Percentiles rank a stretch among this genome's conserved stretches.
phyloP scores from a whole-genome alignment of 306 rosid genomes.

The Cotoneaster glaucophyllus region DNA sequence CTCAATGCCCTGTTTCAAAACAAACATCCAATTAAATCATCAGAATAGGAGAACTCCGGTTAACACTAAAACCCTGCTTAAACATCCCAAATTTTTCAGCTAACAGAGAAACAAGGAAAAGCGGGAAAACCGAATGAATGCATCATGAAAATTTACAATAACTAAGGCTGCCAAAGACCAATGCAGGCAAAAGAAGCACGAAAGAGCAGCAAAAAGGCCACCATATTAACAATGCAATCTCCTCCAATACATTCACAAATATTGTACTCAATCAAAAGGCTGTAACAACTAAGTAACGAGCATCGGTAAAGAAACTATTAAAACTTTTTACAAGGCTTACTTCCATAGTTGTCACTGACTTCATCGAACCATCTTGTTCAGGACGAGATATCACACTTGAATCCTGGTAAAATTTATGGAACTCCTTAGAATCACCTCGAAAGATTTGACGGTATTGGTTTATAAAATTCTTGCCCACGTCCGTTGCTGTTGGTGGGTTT shows the following conservation, averaged over 20 bases:
- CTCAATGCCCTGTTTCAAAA: slow-evolving; percentile 48
- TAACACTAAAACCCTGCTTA: neutral
- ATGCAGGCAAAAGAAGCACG: neutral
- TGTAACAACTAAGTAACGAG: neutral
- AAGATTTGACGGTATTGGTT: slow-evolving; percentile 42
- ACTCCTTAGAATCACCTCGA: slow-evolving; percentile 23
- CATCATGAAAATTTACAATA: neutral
- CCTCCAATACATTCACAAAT: neutral
- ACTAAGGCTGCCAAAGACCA: neutral
- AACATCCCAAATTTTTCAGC: neutral
- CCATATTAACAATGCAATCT: neutral
- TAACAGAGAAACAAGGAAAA: neutral
- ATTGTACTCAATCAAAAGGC: neutral
- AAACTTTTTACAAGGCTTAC: slow-evolving; percentile 26
- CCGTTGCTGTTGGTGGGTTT: slow-evolving; percentile 26
- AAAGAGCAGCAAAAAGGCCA: neutral
- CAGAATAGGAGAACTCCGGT: neutral
- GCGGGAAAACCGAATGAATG: too few species aligned
- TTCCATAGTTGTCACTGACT: slow-evolving; percentile 25
- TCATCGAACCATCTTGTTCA: slow-evolving; percentile 40
- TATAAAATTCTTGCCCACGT: slow-evolving; percentile 55
- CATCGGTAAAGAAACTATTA: neutral
- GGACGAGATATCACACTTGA: slow-evolving; percentile 54
- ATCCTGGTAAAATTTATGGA: slow-evolving; percentile 42
- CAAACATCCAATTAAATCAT: neutral